Conservation (phyloP, 371 early-diverging fungal species). For the Homolaphlyctis polyrhiza region DNA sequence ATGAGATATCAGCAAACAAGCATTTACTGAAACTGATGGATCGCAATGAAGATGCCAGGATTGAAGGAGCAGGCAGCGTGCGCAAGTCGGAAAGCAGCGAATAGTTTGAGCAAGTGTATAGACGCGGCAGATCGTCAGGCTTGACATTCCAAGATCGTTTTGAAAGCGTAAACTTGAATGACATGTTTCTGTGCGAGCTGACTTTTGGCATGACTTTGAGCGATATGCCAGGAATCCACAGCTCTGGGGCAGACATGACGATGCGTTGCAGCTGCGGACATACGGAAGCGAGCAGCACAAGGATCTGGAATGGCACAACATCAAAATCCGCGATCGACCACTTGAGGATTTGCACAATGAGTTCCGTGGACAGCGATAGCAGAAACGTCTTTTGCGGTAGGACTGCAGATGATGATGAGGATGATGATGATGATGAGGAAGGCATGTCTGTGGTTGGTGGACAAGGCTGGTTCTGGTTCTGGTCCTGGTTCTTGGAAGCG, state of each 20-base stretch:
- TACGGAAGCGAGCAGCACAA: not conserved
- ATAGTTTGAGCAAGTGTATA: not conserved
- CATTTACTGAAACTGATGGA: not conserved
- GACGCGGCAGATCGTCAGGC: not conserved
- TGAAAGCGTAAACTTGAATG: not conserved
- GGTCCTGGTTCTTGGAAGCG: not conserved
- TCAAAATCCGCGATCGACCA: not conserved
- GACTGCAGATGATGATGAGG: not conserved
- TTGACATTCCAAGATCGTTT: not conserved
- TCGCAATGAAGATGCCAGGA: not conserved
- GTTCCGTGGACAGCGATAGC: not conserved
- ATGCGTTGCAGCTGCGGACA: not conserved
- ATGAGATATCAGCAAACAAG: not conserved
- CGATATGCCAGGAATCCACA: not conserved
- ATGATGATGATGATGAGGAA: not conserved
- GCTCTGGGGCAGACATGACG: not conserved
- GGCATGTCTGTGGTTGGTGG: not conserved
- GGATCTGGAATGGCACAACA: not conserved
- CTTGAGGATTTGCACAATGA: not conserved
- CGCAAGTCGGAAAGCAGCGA: not conserved
- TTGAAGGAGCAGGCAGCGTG: not conserved
- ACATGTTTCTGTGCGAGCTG: not conserved
- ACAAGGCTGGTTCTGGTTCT: not conserved
- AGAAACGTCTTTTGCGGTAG: not conserved
- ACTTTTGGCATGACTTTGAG: not conserved